These are phyloP conservation scores for Cunninghamia lanceolata DNA, from an alignment of 75 land plant species.

Conservation along the genomic window DNA sequence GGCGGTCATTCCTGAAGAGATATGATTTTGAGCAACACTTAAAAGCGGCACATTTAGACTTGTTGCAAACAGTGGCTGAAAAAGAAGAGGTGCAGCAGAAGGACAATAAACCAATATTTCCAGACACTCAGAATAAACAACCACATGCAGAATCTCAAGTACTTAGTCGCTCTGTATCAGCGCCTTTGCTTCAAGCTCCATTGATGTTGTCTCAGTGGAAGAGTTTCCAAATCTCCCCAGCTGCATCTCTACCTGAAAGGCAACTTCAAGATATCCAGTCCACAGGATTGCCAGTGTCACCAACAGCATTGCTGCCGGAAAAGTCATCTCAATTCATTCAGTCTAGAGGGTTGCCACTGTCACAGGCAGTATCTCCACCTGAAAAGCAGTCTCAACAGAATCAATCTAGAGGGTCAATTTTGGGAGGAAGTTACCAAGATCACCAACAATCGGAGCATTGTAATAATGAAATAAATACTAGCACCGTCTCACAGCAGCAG, in stretches of 20 bases:
- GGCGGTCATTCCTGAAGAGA: conserved; percentile 81
- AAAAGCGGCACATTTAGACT: conserved; percentile 62
- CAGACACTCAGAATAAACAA: conserved; percentile 40
- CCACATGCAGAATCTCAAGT: conserved; percentile 32
- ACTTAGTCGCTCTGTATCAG: conserved; percentile 30
- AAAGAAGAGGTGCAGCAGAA: conserved; percentile 49
- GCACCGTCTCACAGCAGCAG: neutral
- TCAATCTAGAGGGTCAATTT: neutral
- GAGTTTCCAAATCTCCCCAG: neutral
- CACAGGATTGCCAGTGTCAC: conserved; percentile 18
- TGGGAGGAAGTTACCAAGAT: neutral
- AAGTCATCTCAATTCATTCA: conserved; percentile 26
- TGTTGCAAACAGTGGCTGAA: conserved; percentile 44
- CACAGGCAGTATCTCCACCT: conserved; percentile 20
- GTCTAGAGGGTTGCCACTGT: conserved; percentile 26
- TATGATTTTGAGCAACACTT: conserved; percentile 82
- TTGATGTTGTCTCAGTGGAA: neutral
- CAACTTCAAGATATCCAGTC: conserved; percentile 31
- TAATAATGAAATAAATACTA: conserved; percentile 9
- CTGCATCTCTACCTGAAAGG: conserved; percentile 15
- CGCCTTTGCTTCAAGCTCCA: conserved; percentile 23
- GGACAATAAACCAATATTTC: conserved; percentile 18
- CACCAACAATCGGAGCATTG: conserved; percentile 26
- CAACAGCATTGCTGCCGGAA: conserved; percentile 11
- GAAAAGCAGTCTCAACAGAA: neutral